A percentile compares a stretch with the other conserved stretches of the same genome.
These are phyloP conservation scores for Aspergillus oerlinghausenensis DNA, from an alignment of 2,329 filamentous ascomycete genomes.

Conservation along the genomic window DNA sequence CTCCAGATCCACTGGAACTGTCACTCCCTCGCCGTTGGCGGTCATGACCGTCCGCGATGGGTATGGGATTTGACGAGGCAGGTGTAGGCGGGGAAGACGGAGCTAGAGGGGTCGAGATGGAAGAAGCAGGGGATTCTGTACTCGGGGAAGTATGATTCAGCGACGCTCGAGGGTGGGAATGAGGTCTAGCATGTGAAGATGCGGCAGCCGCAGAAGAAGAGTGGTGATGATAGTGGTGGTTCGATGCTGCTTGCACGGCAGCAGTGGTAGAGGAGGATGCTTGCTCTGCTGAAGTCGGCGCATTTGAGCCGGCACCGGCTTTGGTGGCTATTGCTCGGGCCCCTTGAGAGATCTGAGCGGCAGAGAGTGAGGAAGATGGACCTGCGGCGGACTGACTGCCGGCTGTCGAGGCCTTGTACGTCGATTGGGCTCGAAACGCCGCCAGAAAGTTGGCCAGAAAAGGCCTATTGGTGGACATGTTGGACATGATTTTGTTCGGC, in stretches of 20 bases:
- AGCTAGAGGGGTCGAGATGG: slow-evolving; percentile 34
- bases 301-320: slow-evolving; percentile 24
- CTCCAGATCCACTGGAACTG: slow-evolving; percentile 43
- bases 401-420: slow-evolving; percentile 51
- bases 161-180: slow-evolving; percentile 23
- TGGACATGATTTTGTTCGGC: slow-evolving; percentile 10
- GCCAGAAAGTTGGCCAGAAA: slow-evolving; percentile 66
- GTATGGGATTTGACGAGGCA: slow-evolving; percentile 33
- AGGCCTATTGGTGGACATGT: slow-evolving; percentile 61
- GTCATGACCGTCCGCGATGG: slow-evolving; percentile 32
- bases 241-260: slow-evolving; percentile 17
- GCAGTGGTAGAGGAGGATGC: slow-evolving; percentile 12
- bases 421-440: slow-evolving; percentile 62
- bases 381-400: slow-evolving; percentile 31
- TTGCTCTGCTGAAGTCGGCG: slow-evolving; percentile 15
- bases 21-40: slow-evolving; percentile 45
- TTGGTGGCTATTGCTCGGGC: slow-evolving; percentile 48
- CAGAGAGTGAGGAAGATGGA: slow-evolving; percentile 32
- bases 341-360: slow-evolving; percentile 38
- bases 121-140: slow-evolving; percentile 35
- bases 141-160: slow-evolving; percentile 31
- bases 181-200: slow-evolving; percentile 12
- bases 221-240: slow-evolving; percentile 34
- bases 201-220: slow-evolving; percentile 13
- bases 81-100: slow-evolving; percentile 21